These are phyloP conservation scores for Boletus rufocinnamomeus DNA, from an alignment of 768 basidiomycete genomes.

Conservation along the genomic window DNA sequence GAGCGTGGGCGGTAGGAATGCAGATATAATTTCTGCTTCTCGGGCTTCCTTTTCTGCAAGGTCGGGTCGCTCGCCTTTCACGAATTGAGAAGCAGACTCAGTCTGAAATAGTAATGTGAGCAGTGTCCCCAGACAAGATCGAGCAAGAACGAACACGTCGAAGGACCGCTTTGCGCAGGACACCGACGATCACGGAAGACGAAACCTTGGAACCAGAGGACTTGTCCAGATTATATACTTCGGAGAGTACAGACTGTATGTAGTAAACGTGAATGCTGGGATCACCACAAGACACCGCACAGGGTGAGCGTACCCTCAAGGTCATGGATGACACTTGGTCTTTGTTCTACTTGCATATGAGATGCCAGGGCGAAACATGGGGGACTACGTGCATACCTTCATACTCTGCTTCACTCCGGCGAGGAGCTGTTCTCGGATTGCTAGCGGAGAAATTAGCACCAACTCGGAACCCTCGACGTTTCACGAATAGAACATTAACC, in stretches of 20 bases:
- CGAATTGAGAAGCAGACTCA: conserved; percentile 60
- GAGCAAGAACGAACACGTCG: conserved; percentile 52
- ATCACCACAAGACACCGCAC: neutral
- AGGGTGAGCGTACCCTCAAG: conserved; percentile 47
- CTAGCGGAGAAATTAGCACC: conserved; percentile 33
- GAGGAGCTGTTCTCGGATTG: conserved; percentile 53
- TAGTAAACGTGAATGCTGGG: neutral
- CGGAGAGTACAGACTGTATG: conserved; percentile 63
- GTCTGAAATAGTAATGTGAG: conserved; percentile 40
- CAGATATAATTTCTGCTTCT: conserved; percentile 57
- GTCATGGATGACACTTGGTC: conserved; percentile 58
- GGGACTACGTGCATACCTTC: conserved; percentile 52
- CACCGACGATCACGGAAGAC: conserved; percentile 49
- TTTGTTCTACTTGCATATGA: conserved; percentile 46
- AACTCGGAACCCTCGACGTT: neutral
- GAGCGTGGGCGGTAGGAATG: conserved; percentile 61
- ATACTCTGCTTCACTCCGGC: conserved; percentile 62
- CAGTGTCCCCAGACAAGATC: neutral
- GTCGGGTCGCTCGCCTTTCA: conserved; percentile 58
- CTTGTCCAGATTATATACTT: conserved; percentile 71
- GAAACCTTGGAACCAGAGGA: conserved; percentile 42
- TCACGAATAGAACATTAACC: conserved; percentile 14
- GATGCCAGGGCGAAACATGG: neutral
- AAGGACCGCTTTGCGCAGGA: conserved; percentile 58
- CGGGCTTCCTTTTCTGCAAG: conserved; percentile 61